Evolutionary conservation across 2,329 filamentous ascomycete genomes (phyloP).

Genomic region (Pseudodiploospora longispora): DNA sequence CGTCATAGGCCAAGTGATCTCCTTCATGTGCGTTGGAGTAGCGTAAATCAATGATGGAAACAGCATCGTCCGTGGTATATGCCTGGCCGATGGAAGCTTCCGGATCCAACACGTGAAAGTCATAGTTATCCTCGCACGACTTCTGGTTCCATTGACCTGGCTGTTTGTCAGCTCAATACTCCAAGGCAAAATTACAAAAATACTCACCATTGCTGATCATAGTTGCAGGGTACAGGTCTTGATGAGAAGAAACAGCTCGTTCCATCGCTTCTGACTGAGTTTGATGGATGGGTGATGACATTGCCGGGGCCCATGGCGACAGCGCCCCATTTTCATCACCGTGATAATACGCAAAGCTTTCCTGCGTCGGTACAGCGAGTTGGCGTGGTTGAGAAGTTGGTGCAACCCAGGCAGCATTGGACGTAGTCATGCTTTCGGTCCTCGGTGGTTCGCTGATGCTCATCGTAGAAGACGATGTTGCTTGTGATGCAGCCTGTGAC

Average conservation of each 20-base stretch:
- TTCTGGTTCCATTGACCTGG: conserved; percentile 42
- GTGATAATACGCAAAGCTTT: conserved; percentile 9
- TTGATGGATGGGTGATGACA: conserved; percentile 4
- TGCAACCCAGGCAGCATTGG: conserved; percentile 10
- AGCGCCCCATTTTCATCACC: conserved; percentile 6
- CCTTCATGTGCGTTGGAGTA: conserved; percentile 42
- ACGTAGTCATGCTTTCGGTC: conserved; percentile 8
- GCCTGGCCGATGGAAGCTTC: conserved; percentile 56
- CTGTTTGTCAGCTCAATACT: neutral
- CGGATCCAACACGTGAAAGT: conserved; percentile 45
- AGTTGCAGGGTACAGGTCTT: conserved; percentile 39
- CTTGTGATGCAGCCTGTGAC: conserved; percentile 1
- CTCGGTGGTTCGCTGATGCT: conserved; percentile 5
- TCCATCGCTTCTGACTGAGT: conserved; percentile 2
- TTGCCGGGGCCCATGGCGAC: conserved; percentile 8
- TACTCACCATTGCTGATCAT: conserved; percentile 41
- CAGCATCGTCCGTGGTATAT: conserved; percentile 54
- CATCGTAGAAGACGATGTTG: conserved; percentile 3
- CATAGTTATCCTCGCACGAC: conserved; percentile 47
- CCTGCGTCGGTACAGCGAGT: conserved; percentile 8
- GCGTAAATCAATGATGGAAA: conserved; percentile 54
- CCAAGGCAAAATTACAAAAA: neutral
- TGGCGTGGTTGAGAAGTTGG: conserved; percentile 10
- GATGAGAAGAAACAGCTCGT: conserved; percentile 2
- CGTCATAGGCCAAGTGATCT: conserved; percentile 42